Percentiles rank a stretch among this genome's conserved stretches.
Conservation (phyloP, 1,284 basidiomycete species). For the Ganoderma resinaceum region DNA sequence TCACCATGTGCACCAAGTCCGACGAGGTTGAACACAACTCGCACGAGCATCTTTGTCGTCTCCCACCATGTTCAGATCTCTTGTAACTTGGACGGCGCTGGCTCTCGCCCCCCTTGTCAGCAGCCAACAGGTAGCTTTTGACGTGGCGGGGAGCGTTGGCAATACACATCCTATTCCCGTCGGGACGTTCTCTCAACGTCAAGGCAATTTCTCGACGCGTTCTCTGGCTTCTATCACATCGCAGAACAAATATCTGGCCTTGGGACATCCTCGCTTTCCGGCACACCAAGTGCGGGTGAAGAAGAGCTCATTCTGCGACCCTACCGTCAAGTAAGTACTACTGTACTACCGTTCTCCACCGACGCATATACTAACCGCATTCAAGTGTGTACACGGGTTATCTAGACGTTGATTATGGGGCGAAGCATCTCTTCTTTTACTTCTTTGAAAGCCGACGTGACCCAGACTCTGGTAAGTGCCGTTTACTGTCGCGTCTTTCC, state of each 20-base stretch:
- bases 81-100: background rate
- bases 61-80: constrained; percentile 24
- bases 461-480: constrained; percentile 56
- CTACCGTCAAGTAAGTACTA: constrained; percentile 59
- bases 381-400: constrained; percentile 66
- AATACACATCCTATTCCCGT: background rate
- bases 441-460: constrained; percentile 82
- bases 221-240: constrained; percentile 41
- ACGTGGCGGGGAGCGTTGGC: constrained; percentile 1
- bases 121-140: constrained; percentile 19
- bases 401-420: constrained; percentile 63
- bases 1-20: background rate
- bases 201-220: constrained; percentile 21
- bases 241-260: constrained; percentile 47
- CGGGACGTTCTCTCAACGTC: constrained; percentile 11
- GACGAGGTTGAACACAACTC: background rate
- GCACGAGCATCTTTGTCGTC: constrained; percentile 8
- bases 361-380: background rate
- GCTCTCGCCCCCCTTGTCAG: constrained; percentile 15
- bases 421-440: constrained; percentile 82
- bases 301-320: constrained; percentile 66
- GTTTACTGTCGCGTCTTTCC: background rate
- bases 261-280: constrained; percentile 57
- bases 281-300: constrained; percentile 64
- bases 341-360: constrained; percentile 16